Evolutionary conservation across 345 rosid species (phyloP).

Genomic region (Pseudoturritis turrita): DNA sequence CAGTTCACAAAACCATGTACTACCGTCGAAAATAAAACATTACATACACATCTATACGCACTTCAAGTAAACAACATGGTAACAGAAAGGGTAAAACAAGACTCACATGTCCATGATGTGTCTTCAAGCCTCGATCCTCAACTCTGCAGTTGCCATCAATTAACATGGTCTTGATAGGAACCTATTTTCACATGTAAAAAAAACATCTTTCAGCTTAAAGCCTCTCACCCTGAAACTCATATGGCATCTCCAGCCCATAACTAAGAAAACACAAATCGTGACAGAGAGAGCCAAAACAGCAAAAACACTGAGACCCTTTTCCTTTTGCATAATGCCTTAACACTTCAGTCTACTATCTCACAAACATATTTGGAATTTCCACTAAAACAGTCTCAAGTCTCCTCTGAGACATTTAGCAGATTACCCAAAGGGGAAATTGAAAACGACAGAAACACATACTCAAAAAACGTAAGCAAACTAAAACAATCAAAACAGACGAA

Average conservation of each 20-base stretch:
- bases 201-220: background rate
- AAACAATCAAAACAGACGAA: background rate
- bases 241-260: background rate
- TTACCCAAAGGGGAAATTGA: background rate
- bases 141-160: conserved; percentile 96
- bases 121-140: conserved; percentile 98
- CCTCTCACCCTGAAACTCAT: background rate
- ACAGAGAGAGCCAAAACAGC: background rate
- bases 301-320: background rate
- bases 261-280: background rate
- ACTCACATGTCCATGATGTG: conserved; percentile 94
- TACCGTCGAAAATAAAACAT: background rate
- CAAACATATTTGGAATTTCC: background rate
- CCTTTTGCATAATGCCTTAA: background rate
- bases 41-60: background rate
- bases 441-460: background rate
- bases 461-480: background rate
- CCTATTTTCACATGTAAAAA: conserved; percentile 38
- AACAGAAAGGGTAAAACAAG: background rate
- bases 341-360: background rate
- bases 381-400: background rate
- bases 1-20: background rate
- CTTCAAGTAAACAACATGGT: background rate
- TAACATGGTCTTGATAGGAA: conserved; percentile 87
- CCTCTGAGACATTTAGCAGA: background rate